Base-by-base conservation (phyloP, 2,329 filamentous ascomycete species). In the Neurospora crassa region DNA sequence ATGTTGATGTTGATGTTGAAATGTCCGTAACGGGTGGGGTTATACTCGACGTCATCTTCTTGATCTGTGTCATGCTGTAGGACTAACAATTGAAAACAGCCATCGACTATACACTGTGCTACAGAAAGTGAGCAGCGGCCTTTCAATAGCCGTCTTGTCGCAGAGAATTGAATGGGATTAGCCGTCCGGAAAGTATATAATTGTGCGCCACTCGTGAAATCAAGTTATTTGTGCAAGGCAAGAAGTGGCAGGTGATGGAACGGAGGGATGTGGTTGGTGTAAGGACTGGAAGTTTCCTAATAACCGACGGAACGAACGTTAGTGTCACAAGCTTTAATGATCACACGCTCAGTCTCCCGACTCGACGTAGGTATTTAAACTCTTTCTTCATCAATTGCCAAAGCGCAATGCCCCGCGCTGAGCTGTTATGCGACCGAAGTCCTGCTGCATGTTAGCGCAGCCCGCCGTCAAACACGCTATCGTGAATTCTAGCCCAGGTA, bases 61-160 rank as follows among this genome's bases (percentile, higher is more conserved):
- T 47, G 70, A 76, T 74, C 41, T 73, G 73, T 34, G 75, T 75
- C 75, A 76, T 75, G 67, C 67, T 69, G 47, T 70, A 43, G 45
- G 47, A 59, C 47, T 59, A 59, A 34, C 53, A 18, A 7, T 16
- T 14, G 47, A 59, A 18, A 18, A 63, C 53, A 63, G 53, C 53
- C 53, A 63, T 63, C 53, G 53, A 63, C 53, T 63, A 63, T 63
- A 63, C 29, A 63, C n/a, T 59, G 12, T 20, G 68, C 40, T 14
- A 20, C 20, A 16, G 34, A 14, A 37, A 40, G 20, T 53, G 29
- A 53, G 41, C n/a, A 37, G 14, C 24, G 43, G 16, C 40, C 68
- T 69, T 53, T 63, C 29, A 40, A n/a, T 53, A 12, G 14, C n/a
- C 68, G 24, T 29, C 18, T 34, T 69, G 42, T 34, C 3, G 53